Base-by-base conservation (phyloP, 768 basidiomycete species). In the Auricularia heimuer region DNA sequence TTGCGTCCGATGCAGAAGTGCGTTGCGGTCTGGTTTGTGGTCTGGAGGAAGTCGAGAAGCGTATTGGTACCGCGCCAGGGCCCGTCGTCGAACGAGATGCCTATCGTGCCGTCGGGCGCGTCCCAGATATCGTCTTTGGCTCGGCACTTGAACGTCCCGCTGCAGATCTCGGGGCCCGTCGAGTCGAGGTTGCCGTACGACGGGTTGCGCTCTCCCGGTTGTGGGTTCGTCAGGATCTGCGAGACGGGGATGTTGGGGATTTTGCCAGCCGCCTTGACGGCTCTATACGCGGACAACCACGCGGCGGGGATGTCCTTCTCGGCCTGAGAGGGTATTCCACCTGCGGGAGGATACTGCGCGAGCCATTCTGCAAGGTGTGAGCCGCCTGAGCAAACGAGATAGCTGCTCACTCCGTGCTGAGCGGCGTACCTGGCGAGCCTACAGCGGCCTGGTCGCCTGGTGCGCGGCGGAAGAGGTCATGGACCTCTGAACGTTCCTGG, bases 1-100 rank as follows among this genome's bases (percentile, higher is more conserved):
- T 92, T 89, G 39, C 81, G 71, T 16, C 94, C 94, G 68, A 97
- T 95, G 79, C 93, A 84, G 74, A 95, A 96, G 72, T 95, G 92
- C 3, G 94, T 95, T 3, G 85, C 86, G 21, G 74, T 81, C 64
- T 85, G 74, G 65, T 87, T 21, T 4, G 56, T 12, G 24, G 34
- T 29, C 29, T 34, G 16, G 24, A 60, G 8, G 56, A 29, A 34
- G 14, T 60, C 29, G 16, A 60, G 34, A 8, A 60, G 56, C 56
- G 6, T 0, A 18, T 24, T 24, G 6, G 56, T 60, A 8, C 56
- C 56, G 24, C 12, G 14, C 56, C 24, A 77, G 0, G 92, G 92
- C 0, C 93, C 93, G 70, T 94, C 92, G 70, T 94, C 92, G 70
- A 93, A 93, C 62, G 84, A 80, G 64, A 84, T 76, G 1, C 78